Evolutionary conservation across 192 early-diverging fungal species (phyloP), one percentile per base, ranked within the genome.

Genomic region (Coemansia aciculifera): DNA sequence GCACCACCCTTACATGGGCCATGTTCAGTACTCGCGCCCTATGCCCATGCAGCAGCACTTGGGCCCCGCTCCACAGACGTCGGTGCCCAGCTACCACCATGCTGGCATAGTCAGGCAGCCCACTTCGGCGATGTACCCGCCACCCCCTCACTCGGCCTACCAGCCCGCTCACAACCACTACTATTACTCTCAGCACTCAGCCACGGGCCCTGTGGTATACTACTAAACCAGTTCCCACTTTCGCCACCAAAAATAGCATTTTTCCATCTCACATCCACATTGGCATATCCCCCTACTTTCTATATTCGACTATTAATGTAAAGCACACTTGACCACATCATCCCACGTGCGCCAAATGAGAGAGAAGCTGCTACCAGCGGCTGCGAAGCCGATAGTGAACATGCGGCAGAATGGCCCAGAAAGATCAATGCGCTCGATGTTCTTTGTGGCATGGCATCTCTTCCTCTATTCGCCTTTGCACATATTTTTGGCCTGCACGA

Each of bases 21-120:
- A 57, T n/a, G 54, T 29, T 17, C 54, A 57, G 54, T 57, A 57
- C 54, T 29, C 54, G 54, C 54, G 54, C 54, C 54, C 54, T 13
- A 23, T 31, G 54, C 54, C 54, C 31, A 57, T 57, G 54, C 29
- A 17, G 27, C 54, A 57, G 54, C 15, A 32, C 54, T 15, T 57
- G 54, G 54, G 54, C 54, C 54, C 54, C 31, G 31, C 6, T 57
- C 54, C 54, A 6, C 54, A 57, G 54, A 57, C 54, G 31, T 29
- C 54, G 27, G 29, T 57, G 15, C 27, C 54, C 12, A 15, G 10
- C 54, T 57, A 32, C 54, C 54, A 57, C 54, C 54, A 57, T 31
- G 27, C 54, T 0, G 31, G 54, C 54, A 57, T 57, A 31, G 54
- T 31, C 13, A 57, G 31, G 54, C 54, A 57, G 54, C 54, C 27